Percentiles rank a stretch among this genome's conserved stretches.
These are phyloP conservation scores for Paraconiothyrium brasiliense DNA, from an alignment of 2,329 filamentous ascomycete genomes.

Conservation along the genomic window DNA sequence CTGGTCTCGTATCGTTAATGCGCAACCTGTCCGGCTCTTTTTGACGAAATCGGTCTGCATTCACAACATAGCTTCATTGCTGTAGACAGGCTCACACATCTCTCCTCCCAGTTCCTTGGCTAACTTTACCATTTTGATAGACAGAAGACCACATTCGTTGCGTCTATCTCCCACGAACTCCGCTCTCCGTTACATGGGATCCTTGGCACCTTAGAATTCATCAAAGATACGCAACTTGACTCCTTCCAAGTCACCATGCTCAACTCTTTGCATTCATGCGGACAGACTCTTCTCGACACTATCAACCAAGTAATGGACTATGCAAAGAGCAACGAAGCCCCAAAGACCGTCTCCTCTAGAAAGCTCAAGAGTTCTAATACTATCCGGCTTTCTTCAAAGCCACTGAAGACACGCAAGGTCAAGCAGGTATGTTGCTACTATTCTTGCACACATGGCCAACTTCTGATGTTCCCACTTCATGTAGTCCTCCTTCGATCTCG, in stretches of 20 bases:
- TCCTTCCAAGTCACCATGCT: constrained; percentile 36
- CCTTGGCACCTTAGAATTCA: constrained; percentile 55
- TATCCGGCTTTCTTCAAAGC: constrained; percentile 41
- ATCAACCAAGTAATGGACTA: constrained; percentile 50
- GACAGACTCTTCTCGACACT: constrained; percentile 54
- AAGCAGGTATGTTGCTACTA: constrained; percentile 7
- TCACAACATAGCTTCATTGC: not conserved
- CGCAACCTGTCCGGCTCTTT: not conserved
- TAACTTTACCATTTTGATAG: not conserved
- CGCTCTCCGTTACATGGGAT: constrained; percentile 67
- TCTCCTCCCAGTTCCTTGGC: not conserved
- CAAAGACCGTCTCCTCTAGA: constrained; percentile 23
- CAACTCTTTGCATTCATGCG: constrained; percentile 51
- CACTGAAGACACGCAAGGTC: constrained; percentile 33
- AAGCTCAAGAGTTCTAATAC: constrained; percentile 40
- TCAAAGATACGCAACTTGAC: constrained; percentile 32
- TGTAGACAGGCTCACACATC: not conserved
- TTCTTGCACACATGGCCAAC: not conserved
- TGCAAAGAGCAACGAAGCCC: constrained; percentile 33
- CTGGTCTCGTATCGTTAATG: not conserved
- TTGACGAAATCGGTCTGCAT: not conserved
- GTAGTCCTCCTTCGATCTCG: constrained; percentile 16
- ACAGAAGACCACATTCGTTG: constrained; percentile 45
- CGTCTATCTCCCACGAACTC: constrained; percentile 53
- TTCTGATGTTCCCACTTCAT: not conserved